Percentiles rank a stretch among this genome's conserved stretches.
Conservation (phyloP, 441 rosid species). For the Croton laevigatus region DNA sequence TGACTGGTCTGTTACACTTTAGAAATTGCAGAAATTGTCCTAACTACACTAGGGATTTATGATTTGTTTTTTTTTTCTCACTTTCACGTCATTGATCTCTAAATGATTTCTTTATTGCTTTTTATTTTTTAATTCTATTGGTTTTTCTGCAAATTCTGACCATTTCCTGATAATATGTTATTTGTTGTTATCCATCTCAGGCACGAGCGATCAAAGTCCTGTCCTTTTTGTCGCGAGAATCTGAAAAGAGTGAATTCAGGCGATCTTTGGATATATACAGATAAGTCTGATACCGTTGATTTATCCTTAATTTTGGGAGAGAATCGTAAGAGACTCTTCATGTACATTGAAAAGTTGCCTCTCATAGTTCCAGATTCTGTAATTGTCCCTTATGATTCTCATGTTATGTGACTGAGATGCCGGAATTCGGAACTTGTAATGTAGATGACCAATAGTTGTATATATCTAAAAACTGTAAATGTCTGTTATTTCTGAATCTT, state of each 20-base stretch:
- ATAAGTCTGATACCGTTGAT: slow-evolving; percentile 45
- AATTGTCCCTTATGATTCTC: slow-evolving; percentile 45
- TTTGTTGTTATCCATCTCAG: slow-evolving; percentile 33
- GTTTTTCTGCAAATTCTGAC: too few relatives aligned
- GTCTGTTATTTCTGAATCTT: background rate
- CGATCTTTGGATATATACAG: slow-evolving; percentile 78
- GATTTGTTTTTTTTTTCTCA: background rate
- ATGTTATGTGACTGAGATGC: slow-evolving; percentile 34
- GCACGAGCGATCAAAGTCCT: slow-evolving; percentile 72
- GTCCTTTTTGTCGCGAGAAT: slow-evolving; percentile 84
- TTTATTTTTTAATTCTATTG: too few relatives aligned
- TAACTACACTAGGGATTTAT: background rate
- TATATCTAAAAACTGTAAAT: slow-evolving; percentile 17
- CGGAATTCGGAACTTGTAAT: background rate
- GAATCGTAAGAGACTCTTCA: slow-evolving; percentile 55
- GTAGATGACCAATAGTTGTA: slow-evolving; percentile 16
- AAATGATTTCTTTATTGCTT: background rate
- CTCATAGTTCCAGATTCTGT: slow-evolving; percentile 55
- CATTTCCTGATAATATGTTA: background rate
- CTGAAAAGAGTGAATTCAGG: slow-evolving; percentile 67
- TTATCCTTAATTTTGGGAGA: slow-evolving; percentile 47
- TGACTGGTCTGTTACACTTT: background rate
- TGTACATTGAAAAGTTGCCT: slow-evolving; percentile 73
- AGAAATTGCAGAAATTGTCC: background rate
- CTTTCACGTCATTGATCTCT: too few relatives aligned